Evolutionary conservation across 108 stramenopile species (phyloP).

Genomic region (Cyclotella atomus): DNA sequence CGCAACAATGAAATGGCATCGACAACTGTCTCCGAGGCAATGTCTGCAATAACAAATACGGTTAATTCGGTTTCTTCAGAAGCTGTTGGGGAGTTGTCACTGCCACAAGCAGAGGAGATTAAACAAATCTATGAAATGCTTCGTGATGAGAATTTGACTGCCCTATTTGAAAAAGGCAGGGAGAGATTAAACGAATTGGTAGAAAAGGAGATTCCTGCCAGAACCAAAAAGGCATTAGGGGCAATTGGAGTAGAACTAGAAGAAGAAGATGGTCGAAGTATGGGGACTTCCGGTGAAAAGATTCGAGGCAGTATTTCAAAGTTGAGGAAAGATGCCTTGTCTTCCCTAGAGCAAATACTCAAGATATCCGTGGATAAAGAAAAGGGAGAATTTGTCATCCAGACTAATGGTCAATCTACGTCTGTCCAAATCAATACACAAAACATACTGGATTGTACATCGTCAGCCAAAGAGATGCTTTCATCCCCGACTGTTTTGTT

Average conservation of each 20-base stretch:
- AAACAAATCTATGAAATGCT: slow-evolving; percentile 75
- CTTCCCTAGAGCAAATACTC: slow-evolving; percentile 32
- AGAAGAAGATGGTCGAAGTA: slow-evolving; percentile 17
- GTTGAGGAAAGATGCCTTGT: slow-evolving; percentile 72
- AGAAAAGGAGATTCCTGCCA: slow-evolving; percentile 61
- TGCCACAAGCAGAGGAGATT: slow-evolving; percentile 56
- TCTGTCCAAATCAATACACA: slow-evolving; percentile 27
- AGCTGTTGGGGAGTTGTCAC: slow-evolving; percentile 8
- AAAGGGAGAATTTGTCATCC: slow-evolving; percentile 16
- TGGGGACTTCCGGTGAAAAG: slow-evolving; percentile 2
- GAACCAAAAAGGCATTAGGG: slow-evolving; percentile 61
- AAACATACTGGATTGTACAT: slow-evolving; percentile 6
- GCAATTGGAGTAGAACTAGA: slow-evolving; percentile 69
- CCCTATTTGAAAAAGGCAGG: slow-evolving; percentile 64
- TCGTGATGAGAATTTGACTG: slow-evolving; percentile 82
- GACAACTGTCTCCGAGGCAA: slow-evolving; percentile 30
- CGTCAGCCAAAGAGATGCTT: slow-evolving; percentile 1
- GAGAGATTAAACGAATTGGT: slow-evolving; percentile 71
- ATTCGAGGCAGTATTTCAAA: slow-evolving; percentile 42
- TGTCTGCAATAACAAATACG: slow-evolving; percentile 21
- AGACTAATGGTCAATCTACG: slow-evolving; percentile 3
- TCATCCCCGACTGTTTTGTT: slow-evolving; percentile 10
- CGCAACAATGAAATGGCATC: slow-evolving; percentile 54
- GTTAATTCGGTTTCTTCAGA: slow-evolving; percentile 31
- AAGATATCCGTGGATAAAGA: slow-evolving; percentile 19